These are phyloP conservation scores for Coemansia sp. DNA, from an alignment of 192 early-diverging fungal species.

Conservation along the genomic window DNA sequence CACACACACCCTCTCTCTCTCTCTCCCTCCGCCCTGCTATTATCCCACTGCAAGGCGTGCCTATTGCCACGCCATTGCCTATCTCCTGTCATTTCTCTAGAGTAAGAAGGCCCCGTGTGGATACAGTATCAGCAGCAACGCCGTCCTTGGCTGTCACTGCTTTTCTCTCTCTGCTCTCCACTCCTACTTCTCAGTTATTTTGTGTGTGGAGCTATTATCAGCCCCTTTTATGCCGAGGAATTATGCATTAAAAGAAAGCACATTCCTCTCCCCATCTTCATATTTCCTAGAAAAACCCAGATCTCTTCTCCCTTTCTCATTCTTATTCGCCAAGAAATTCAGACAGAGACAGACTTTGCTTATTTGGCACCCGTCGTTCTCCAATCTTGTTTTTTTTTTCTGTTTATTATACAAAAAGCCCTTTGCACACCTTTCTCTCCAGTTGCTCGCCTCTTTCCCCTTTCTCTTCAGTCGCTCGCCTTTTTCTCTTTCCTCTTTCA, in stretches of 20 bases:
- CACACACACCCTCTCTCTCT: too few relatives aligned
- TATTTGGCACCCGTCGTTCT: background rate
- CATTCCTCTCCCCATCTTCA: background rate
- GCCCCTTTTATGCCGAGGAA: background rate
- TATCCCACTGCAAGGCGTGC: conserved; percentile 2
- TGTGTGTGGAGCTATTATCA: conserved; percentile 1
- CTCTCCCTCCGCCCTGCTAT: background rate
- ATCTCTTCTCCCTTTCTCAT: background rate
- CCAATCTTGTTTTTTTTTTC: background rate
- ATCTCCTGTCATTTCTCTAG: background rate
- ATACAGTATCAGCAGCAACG: background rate
- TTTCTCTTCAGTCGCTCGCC: background rate
- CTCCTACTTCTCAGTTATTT: background rate
- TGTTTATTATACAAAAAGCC: conserved; percentile 7
- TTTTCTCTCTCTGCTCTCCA: conserved; percentile 2
- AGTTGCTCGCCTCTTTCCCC: conserved; percentile 4
- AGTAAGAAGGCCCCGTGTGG: background rate
- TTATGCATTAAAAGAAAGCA: background rate
- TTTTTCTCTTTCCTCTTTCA: background rate
- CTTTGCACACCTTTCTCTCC: background rate
- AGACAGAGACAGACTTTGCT: background rate
- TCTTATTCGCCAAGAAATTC: conserved; percentile 1
- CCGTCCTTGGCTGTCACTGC: conserved; percentile 1
- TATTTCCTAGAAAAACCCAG: conserved; percentile 8
- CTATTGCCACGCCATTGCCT: background rate